Base-by-base conservation (phyloP, 768 basidiomycete species). In the Auriscalpium orientale region DNA sequence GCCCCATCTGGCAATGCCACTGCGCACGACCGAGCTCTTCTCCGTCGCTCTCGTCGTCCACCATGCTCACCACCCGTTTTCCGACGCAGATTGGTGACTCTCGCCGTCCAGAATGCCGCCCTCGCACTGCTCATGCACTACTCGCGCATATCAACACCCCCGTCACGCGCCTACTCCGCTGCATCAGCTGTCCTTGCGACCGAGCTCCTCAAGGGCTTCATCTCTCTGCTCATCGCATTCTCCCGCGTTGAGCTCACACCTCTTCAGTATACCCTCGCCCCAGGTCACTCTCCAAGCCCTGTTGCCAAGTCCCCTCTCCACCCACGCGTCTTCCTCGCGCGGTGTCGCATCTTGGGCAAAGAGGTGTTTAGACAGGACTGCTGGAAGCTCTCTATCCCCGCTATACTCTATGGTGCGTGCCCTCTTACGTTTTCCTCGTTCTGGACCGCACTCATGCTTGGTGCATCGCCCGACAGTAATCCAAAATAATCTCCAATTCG, bases 301-400 rank as follows among this genome's bases (percentile, higher is more conserved):
- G 15, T 57, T 61, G 50, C 72, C 60, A 66, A 65, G 58, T 69
- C 67, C 70, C 67, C 70, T 63, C 66, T 67, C 49, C 71, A 67
- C 61, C 71, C 61, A 56, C 67, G 57, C 61, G 67, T 64, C 45
- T 62, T 77, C 55, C 53, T 72, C 7, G 71, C 69, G 22, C 81
- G 87, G 46, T 66, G 84, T 58, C 78, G 78, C 43, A 79, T 76
- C 57, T 68, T 93, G 18, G 75, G 72, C 50, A 77, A 78, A 58
- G 87, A 89, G 56, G 77, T 97, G 21, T 89, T 94, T 71, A 89
- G 91, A 59, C 73, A 79, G 12, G 95, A 98, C 71, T 97, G 95
- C 70, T 97, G 94, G 93, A 98, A 98, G 70, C 74, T 98, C 34
- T 92, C 94, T 46, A 93, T 98, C 66, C 95, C 95, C 21, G 95